Evolutionary conservation across 495 filamentous ascomycete species (phyloP).

Genomic region (Chaetomium cochliodes): DNA sequence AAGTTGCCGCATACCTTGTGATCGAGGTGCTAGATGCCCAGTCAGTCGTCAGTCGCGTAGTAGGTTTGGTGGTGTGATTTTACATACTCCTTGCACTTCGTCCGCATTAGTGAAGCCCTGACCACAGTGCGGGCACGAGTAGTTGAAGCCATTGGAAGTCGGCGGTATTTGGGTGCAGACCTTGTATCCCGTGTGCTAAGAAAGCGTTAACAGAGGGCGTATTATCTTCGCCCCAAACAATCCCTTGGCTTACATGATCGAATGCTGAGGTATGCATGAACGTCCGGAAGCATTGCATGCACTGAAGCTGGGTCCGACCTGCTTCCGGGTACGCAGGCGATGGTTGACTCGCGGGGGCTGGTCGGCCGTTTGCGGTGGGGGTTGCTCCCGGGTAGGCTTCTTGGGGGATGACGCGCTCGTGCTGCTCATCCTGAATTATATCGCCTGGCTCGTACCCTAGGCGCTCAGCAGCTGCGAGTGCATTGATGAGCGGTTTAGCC

Average conservation of each 20-base stretch:
- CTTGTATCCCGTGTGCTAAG: constrained; percentile 42
- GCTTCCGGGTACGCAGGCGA: constrained; percentile 9
- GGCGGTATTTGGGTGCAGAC: constrained; percentile 40
- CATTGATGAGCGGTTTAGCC: constrained; percentile 48
- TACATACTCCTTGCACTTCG: constrained; percentile 40
- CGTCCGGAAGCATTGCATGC: constrained; percentile 41
- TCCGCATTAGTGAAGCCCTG: constrained; percentile 38
- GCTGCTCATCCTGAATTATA: constrained; percentile 39
- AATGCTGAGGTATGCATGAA: constrained; percentile 37
- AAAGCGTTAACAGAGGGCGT: neutral
- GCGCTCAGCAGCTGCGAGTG: constrained; percentile 50
- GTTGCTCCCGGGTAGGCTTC: constrained; percentile 30
- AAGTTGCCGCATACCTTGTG: constrained; percentile 39
- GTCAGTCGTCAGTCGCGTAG: neutral
- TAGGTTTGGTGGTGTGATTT: neutral
- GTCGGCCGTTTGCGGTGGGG: constrained; percentile 18
- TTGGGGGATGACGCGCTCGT: constrained; percentile 37
- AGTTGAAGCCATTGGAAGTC: constrained; percentile 31
- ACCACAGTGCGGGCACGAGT: constrained; percentile 43
- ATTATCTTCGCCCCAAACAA: neutral
- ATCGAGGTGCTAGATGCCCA: constrained; percentile 35
- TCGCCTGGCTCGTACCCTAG: constrained; percentile 50
- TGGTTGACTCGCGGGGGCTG: constrained; percentile 11
- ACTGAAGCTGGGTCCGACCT: constrained; percentile 31
- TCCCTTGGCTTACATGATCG: constrained; percentile 46